Conservation (phyloP, 2,329 filamentous ascomycete genomes). For the Calonectria honghensis region DNA sequence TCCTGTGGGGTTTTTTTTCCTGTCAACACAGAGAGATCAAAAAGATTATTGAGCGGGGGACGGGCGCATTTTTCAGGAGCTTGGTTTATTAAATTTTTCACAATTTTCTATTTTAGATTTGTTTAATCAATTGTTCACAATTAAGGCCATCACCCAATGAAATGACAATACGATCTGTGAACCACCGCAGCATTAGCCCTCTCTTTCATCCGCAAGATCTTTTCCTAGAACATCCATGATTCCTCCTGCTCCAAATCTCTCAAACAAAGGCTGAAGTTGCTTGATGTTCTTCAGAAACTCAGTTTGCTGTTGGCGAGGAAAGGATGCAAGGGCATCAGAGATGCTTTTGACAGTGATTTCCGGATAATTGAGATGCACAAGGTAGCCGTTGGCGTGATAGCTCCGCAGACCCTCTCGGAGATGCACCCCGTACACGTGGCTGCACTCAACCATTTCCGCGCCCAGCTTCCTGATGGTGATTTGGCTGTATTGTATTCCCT, state of each 20-base stretch:
- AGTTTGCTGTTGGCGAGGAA: background rate
- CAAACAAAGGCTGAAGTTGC: background rate
- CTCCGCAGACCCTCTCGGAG: constrained; percentile 1
- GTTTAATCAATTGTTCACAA: background rate
- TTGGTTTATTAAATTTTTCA: too few relatives aligned
- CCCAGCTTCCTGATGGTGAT: background rate
- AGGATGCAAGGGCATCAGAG: background rate
- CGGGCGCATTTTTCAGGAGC: too few relatives aligned
- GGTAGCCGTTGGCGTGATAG: constrained; percentile 1
- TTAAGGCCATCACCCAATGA: rapidly evolving
- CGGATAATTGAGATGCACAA: background rate
- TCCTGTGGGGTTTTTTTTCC: background rate
- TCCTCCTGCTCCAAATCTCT: background rate
- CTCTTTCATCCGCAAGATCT: background rate
- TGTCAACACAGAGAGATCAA: background rate
- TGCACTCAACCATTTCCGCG: background rate
- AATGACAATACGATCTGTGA: too few relatives aligned
- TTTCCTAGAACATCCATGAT: background rate
- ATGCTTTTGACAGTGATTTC: constrained; percentile 1
- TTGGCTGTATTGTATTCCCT: background rate
- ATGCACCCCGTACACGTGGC: background rate
- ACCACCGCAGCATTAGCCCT: background rate
- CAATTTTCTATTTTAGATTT: background rate
- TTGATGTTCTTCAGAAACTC: background rate
- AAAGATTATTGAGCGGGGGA: background rate